A percentile compares a stretch with the other conserved stretches of the same genome.
Evolutionary conservation across 352 stramenopile genomes (phyloP).

Genomic region (Globisporangium abappressorium): DNA sequence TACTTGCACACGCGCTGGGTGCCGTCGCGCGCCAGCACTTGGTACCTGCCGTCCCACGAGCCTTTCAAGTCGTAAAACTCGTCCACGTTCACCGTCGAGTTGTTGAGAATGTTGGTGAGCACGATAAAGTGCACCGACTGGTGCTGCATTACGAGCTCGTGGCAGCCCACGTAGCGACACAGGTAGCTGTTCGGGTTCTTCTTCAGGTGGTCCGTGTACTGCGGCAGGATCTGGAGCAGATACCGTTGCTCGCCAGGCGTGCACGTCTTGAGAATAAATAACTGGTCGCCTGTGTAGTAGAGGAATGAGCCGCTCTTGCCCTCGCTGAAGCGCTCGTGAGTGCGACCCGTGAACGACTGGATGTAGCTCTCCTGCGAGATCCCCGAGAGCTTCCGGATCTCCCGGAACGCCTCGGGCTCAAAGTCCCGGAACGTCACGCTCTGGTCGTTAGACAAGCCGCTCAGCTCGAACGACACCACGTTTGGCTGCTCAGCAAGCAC

Average conservation of each 20-base stretch:
- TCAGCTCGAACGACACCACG: conserved; percentile 71
- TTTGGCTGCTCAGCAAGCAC: conserved; percentile 41
- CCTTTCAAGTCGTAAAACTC: conserved; percentile 90
- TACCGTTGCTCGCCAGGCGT: conserved; percentile 81
- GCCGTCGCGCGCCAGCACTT: conserved; percentile 51
- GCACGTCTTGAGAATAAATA: conserved; percentile 90
- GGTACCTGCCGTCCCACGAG: conserved; percentile 86
- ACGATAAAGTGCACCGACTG: conserved; percentile 87
- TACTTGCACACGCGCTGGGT: conserved; percentile 85
- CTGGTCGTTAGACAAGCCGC: conserved; percentile 55
- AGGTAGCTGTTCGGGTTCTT: conserved; percentile 86
- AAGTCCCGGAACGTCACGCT: conserved; percentile 83
- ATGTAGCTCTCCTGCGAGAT: conserved; percentile 78
- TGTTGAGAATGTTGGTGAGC: conserved; percentile 88
- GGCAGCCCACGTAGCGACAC: conserved; percentile 86
- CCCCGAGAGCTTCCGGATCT: conserved; percentile 76
- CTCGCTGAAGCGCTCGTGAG: conserved; percentile 86
- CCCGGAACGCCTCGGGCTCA: conserved; percentile 73
- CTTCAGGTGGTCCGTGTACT: conserved; percentile 82
- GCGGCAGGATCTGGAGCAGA: conserved; percentile 81
- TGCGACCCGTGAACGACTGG: conserved; percentile 73
- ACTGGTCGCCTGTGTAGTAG: conserved; percentile 87
- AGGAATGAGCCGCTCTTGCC: conserved; percentile 89
- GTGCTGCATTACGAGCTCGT: conserved; percentile 85
- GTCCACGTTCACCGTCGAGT: conserved; percentile 79